phyloP scores from a whole-genome alignment of 805 yeast genomes.

The Jamesozyma gamospora region DNA sequence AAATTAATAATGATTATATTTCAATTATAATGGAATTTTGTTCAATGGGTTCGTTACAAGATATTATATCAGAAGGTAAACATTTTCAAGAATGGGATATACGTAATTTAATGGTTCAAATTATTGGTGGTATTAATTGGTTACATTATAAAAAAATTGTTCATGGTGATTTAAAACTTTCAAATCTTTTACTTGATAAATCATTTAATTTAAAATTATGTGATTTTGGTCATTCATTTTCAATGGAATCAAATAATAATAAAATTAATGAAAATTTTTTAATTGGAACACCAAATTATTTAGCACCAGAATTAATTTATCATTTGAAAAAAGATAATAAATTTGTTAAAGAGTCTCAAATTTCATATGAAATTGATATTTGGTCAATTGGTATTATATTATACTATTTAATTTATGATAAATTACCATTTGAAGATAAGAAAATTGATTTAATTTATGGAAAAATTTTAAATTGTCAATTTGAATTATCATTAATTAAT shows the following conservation, averaged over 20 bases:
- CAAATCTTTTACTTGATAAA: slow-evolving; percentile 57
- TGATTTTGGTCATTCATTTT: slow-evolving; percentile 35
- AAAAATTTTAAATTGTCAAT: slow-evolving; percentile 74
- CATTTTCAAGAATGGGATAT: slow-evolving; percentile 4
- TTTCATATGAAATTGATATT: slow-evolving; percentile 78
- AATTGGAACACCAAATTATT: slow-evolving; percentile 87
- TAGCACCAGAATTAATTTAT: slow-evolving; percentile 77
- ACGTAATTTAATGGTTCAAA: slow-evolving; percentile 66
- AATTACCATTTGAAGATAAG: slow-evolving; percentile 78
- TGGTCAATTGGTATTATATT: slow-evolving; percentile 96
- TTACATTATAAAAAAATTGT: slow-evolving; percentile 63
- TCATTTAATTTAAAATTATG: slow-evolving; percentile 87
- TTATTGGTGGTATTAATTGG: slow-evolving; percentile 84
- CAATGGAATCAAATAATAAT: slow-evolving; percentile 29
- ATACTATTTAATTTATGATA: slow-evolving; percentile 79
- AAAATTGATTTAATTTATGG: slow-evolving; percentile 70
- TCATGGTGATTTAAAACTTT: slow-evolving; percentile 10
- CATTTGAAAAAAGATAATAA: slow-evolving; percentile 31
- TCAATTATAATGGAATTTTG: slow-evolving; percentile 1
- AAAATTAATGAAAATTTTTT: neutral
- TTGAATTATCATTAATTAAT: slow-evolving; percentile 56
- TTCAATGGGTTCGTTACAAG: slow-evolving; percentile 1
- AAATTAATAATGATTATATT: slow-evolving; percentile 1
- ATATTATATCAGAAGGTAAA: neutral
- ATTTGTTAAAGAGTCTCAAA: slow-evolving; percentile 42